Percentiles rank a stretch among this genome's conserved stretches.
Conservation (phyloP, 2,329 filamentous ascomycete species). For the Pseudocercospora cruenta region DNA sequence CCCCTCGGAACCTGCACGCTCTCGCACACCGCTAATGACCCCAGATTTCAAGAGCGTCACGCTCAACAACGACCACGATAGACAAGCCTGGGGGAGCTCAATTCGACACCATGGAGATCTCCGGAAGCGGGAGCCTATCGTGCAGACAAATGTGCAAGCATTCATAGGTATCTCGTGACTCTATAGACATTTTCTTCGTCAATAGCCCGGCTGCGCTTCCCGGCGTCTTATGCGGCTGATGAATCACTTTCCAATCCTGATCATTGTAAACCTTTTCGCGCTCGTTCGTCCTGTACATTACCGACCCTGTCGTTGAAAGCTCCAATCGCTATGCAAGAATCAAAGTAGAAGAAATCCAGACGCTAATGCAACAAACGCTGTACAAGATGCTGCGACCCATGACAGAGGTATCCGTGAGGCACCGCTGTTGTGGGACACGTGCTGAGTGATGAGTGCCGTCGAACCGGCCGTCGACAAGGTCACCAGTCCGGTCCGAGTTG, state of each 20-base stretch:
- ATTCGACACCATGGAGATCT: background rate
- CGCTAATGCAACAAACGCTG: slow-evolving; percentile 25
- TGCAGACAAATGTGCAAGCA: slow-evolving; percentile 1
- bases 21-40: background rate
- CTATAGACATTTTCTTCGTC: background rate
- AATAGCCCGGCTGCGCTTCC: slow-evolving; percentile 1
- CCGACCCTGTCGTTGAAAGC: slow-evolving; percentile 12
- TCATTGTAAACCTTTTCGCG: slow-evolving; percentile 14
- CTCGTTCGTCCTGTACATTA: slow-evolving; percentile 17
- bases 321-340: slow-evolving; percentile 16
- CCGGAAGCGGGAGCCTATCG: background rate
- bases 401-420: slow-evolving; percentile 1
- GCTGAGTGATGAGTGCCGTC: slow-evolving; percentile 22
- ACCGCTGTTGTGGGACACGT: slow-evolving; percentile 13
- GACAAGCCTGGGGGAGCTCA: background rate
- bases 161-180: slow-evolving; percentile 5
- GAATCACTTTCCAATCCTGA: background rate
- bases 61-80: background rate
- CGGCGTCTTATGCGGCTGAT: slow-evolving; percentile 7
- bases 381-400: slow-evolving; percentile 17
- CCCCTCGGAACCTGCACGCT: background rate
- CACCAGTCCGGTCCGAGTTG: slow-evolving; percentile 15
- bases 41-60: slow-evolving; percentile 4
- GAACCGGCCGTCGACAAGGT: slow-evolving; percentile 24
- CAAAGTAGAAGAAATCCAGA: slow-evolving; percentile 14